These are phyloP conservation scores for Colletotrichum zoysiae DNA, from an alignment of 2,329 filamentous ascomycete species.

Conservation along the genomic window DNA sequence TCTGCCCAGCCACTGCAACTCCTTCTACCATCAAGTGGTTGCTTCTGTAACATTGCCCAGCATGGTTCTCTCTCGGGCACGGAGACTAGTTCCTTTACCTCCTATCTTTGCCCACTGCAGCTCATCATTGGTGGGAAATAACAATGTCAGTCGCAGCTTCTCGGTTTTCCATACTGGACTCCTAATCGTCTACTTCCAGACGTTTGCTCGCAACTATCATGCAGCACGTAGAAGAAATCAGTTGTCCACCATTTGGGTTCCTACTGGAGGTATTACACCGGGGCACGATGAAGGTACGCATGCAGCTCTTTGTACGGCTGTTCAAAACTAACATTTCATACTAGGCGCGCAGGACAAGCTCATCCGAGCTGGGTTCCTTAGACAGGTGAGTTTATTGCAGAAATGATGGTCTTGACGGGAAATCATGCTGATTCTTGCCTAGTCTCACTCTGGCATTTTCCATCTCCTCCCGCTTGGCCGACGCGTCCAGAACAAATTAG, in stretches of 20 bases:
- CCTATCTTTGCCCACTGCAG: too few relatives aligned
- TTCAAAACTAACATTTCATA: slow-evolving; percentile 25
- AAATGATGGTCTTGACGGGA: background rate
- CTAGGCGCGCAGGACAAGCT: slow-evolving; percentile 76
- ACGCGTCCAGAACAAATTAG: slow-evolving; percentile 89
- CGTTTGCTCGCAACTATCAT: slow-evolving; percentile 29
- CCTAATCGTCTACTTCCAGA: background rate
- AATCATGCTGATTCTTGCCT: slow-evolving; percentile 2
- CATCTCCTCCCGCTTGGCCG: slow-evolving; percentile 90
- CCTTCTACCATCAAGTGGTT: background rate
- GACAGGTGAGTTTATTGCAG: slow-evolving; percentile 68
- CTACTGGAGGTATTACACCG: slow-evolving; percentile 76
- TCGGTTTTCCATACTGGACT: background rate
- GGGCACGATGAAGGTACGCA: slow-evolving; percentile 65
- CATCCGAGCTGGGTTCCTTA: slow-evolving; percentile 78
- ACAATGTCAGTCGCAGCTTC: background rate
- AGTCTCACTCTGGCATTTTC: slow-evolving; percentile 91
- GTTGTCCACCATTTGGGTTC: slow-evolving; percentile 83
- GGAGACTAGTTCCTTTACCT: background rate
- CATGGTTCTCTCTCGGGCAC: background rate
- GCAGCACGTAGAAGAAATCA: slow-evolving; percentile 50
- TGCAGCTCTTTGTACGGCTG: background rate
- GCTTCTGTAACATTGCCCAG: background rate
- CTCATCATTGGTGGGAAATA: background rate
- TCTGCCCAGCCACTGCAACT: background rate